Evolutionary conservation across 2,329 filamentous ascomycete species (phyloP), one percentile per base, ranked within the genome.

Genomic region (Diaporthe sp.): DNA sequence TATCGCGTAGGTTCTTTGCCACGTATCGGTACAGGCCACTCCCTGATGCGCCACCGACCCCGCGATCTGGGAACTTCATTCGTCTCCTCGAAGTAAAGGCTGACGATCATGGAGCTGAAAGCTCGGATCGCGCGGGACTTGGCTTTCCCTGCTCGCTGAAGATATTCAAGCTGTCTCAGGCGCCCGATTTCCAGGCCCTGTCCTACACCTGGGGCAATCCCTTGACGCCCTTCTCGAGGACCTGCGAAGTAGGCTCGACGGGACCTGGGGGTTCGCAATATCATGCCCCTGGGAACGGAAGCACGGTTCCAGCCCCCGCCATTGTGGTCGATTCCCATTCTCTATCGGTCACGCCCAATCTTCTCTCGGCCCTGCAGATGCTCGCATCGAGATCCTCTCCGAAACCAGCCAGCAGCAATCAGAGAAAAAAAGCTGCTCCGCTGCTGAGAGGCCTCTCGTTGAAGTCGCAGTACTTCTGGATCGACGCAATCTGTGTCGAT

Each of bases 401-500:
- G 6, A 9, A 0, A 6, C 9, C 64, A 13, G 33, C 45, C 13
- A 28, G 13, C 30, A 33, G 25, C 25, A 9, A 30, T 22, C 45
- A 7, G n/a, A 52, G 30, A 28, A 33, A 33, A 13, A 22, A 28
- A 4, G 28, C 45, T 9, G 8, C 64, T 67, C 64, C 64, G 4
- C 45, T 67, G 25, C 15, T 52, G 3, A 22, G 30, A 25, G 64
- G 64, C 8, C 64, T 67, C 10, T 19, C 42, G 22, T 38, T 38
- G 4, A 47, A 42, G 17, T 28, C 28, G 1, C 45, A 25, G 28
- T 60, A 33, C 8, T 64, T 79, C 45, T 79, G 77, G 77, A 76
- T 74, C 9, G 77, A 79, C 72, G 77, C 77, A 17, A 72, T 79
- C 28, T 79, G 77, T 50, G 77, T 79, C 71, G 77, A 79, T 15